Evolutionary conservation across 2,329 filamentous ascomycete species (phyloP).

Genomic region (Thielaviopsis euricoi): DNA sequence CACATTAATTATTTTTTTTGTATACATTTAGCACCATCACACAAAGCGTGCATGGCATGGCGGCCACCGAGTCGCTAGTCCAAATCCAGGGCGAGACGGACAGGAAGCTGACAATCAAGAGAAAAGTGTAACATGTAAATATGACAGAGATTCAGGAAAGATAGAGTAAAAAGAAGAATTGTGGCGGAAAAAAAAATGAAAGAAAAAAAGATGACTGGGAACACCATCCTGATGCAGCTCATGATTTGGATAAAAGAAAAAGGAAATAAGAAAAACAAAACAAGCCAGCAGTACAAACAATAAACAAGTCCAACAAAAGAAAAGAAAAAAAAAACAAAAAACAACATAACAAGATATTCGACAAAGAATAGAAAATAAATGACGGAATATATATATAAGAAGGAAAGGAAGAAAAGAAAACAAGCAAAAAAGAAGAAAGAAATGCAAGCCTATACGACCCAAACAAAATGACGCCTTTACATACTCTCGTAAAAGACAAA

Average conservation of each 20-base stretch:
- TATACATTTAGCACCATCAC: neutral
- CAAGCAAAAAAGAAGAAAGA: constrained; percentile 9
- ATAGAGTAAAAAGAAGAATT: neutral
- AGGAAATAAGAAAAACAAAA: neutral
- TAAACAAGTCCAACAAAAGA: neutral
- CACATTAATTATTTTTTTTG: neutral
- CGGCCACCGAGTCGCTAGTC: no score
- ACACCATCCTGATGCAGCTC: constrained; percentile 6
- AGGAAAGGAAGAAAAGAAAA: no score
- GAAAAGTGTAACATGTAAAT: neutral
- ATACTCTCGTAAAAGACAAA: constrained; percentile 22
- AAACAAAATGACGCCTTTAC: constrained; percentile 7
- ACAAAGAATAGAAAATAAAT: constrained; percentile 1
- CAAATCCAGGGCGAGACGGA: no score
- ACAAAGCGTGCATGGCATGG: no score
- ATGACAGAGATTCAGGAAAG: neutral
- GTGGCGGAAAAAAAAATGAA: no score
- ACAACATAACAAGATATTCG: neutral
- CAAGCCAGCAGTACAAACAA: neutral
- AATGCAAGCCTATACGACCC: neutral
- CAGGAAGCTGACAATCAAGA: neutral
- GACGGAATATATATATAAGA: neutral
- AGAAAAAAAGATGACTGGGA: constrained; percentile 5
- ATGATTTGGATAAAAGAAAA: constrained; percentile 1
- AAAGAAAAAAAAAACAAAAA: constrained; percentile 1